Base-by-base conservation (phyloP, 352 stramenopile genomes). In the Globisporangium emineosum region DNA sequence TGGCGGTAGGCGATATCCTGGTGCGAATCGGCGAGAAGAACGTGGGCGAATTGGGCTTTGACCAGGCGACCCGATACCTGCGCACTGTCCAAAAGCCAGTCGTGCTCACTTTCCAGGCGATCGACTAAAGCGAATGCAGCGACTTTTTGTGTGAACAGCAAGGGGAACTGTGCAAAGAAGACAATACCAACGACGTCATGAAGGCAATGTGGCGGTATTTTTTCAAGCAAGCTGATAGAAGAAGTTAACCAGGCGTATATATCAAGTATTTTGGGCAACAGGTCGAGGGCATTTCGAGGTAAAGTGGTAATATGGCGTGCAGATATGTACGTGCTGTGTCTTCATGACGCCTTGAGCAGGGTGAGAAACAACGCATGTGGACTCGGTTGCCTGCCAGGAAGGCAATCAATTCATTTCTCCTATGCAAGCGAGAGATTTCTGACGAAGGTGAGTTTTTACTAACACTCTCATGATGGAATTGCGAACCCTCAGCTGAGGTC, bases 1-100 rank as follows among this genome's bases (percentile, higher is more conserved):
- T 92, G 49, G 83, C 81, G 8, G 81, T 93, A 17, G 86, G 86
- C 17, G 86, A 94, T 54, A 81, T 93, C 35, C 59, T 94, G 43
- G 77, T 94, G 29, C 83, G 82, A 62, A 89, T 94, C 42, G 86
- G 83, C 45, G 82, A 91, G 56, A 77, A 84, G 68, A 81, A 90
- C 45, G 76, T 91, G 19, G 76, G 70, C 17, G 69, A 89, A 5
- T 57, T 94, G 27, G 83, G 81, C 47, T 94, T 94, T 70, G 83
- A 94, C 64, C 78, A 83, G 27, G 79, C 75, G 13, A 91, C 86
- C 25, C 77, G 81, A 66, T 82, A 90, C 60, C 64, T 94, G 57
- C 80, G 83, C 19, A 91, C 80, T 47, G 81, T 92, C 27, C 61
- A 77, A 53, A 94, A 94, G 71, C 86, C 86, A 12, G 80, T 93